Evolutionary conservation across 768 basidiomycete genomes (phyloP).

Genomic region (Lactifluus hygrophoroides): DNA sequence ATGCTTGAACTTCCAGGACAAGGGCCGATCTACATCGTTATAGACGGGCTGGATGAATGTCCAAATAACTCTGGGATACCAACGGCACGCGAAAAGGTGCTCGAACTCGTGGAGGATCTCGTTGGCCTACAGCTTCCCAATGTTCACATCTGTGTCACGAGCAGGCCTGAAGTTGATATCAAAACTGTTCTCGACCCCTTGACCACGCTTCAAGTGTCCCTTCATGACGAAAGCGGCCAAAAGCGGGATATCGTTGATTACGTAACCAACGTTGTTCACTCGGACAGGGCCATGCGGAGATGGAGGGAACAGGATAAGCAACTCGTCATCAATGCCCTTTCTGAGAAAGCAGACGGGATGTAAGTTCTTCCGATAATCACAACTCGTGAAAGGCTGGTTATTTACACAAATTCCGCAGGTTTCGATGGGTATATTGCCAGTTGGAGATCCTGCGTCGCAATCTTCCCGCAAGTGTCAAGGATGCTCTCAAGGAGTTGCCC

Average conservation of each 20-base stretch:
- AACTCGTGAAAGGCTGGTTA: neutral
- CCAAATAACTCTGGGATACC: conserved; percentile 1
- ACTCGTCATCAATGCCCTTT: neutral
- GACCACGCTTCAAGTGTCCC: neutral
- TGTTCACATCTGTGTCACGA: neutral
- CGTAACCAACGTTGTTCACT: neutral
- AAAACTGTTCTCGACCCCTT: neutral
- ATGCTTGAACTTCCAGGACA: neutral
- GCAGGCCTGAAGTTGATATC: too few relatives aligned
- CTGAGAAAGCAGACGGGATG: conserved; percentile 6
- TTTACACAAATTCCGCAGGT: too few relatives aligned
- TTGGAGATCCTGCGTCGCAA: too few relatives aligned
- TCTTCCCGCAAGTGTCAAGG: neutral
- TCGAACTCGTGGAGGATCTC: too few relatives aligned
- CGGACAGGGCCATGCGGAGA: neutral
- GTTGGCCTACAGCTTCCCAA: too few relatives aligned
- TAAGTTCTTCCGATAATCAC: neutral
- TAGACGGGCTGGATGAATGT: too few relatives aligned
- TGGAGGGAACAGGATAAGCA: neutral
- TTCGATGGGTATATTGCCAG: too few relatives aligned
- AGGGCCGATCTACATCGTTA: neutral
- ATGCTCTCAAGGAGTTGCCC: too few relatives aligned
- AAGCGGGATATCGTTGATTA: neutral
- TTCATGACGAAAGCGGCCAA: conserved; percentile 2
- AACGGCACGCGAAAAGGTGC: too few relatives aligned